A percentile compares a stretch with the other conserved stretches of the same genome.
Conservation (phyloP, 805 yeast species). For the Starmerella vitae region DNA sequence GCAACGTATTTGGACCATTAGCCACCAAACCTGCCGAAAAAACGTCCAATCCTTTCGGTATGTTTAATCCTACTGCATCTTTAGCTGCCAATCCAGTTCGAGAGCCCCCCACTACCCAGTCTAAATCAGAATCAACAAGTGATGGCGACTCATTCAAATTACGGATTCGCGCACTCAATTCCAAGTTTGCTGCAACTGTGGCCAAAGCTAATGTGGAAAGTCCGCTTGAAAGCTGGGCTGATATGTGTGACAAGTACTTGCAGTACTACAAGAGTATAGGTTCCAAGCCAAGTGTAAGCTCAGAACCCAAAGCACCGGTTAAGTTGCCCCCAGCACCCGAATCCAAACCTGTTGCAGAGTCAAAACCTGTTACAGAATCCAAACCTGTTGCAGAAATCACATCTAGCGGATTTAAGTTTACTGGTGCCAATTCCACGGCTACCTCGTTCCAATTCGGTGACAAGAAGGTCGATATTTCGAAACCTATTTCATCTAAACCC, state of each 20-base stretch:
- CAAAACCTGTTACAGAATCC: neutral
- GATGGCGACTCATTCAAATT: slow-evolving; percentile 4
- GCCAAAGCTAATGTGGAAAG: slow-evolving; percentile 8
- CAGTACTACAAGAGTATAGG: slow-evolving; percentile 10
- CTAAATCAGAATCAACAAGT: neutral
- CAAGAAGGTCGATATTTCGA: slow-evolving; percentile 13
- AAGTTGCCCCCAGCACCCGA: neutral
- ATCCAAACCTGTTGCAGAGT: neutral
- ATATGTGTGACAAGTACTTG: slow-evolving; percentile 18
- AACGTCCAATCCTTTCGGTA: slow-evolving; percentile 9
- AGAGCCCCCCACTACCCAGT: neutral
- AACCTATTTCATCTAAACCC: slow-evolving; percentile 1
- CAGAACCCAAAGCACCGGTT: neutral
- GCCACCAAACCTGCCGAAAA: slow-evolving; percentile 1
- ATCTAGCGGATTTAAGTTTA: slow-evolving; percentile 17
- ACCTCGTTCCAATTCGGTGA: slow-evolving; percentile 18
- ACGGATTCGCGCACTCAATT: slow-evolving; percentile 15
- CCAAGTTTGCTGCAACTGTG: slow-evolving; percentile 14
- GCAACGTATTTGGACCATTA: slow-evolving; percentile 1
- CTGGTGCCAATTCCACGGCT: slow-evolving; percentile 3
- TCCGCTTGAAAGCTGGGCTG: slow-evolving; percentile 17
- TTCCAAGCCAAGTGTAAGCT: neutral
- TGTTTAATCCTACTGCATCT: slow-evolving; percentile 35
- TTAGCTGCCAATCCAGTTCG: slow-evolving; percentile 33
- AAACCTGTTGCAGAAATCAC: slow-evolving; percentile 7